These are phyloP conservation scores for Saccharomyces paradoxus DNA, from an alignment of 805 yeast species.

Conservation along the genomic window DNA sequence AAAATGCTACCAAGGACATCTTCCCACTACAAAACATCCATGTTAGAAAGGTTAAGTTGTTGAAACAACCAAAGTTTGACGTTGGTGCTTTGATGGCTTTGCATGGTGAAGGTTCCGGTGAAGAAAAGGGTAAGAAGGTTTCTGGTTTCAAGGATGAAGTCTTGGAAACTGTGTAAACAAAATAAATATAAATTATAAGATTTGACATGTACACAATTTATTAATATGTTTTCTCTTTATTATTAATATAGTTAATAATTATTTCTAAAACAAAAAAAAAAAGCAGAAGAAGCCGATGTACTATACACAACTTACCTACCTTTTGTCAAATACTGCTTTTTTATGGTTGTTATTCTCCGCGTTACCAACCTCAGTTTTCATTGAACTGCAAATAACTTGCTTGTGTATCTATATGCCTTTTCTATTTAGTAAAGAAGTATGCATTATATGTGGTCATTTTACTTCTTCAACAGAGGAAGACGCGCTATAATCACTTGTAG, in stretches of 20 bases:
- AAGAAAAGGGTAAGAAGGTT: constrained; percentile 95
- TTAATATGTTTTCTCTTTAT: constrained; percentile 1
- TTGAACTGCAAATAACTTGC: not conserved
- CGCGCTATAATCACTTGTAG: not conserved
- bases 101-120: constrained; percentile 89
- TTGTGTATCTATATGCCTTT: not conserved
- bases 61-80: constrained; percentile 97
- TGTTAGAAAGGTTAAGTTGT: constrained; percentile 96
- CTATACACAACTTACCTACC: too few relatives aligned
- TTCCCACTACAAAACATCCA: constrained; percentile 97
- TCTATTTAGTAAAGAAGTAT: not conserved
- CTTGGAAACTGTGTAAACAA: constrained; percentile 82
- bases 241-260: not conserved
- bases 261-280: not conserved
- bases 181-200: constrained; percentile 3
- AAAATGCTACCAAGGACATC: constrained; percentile 88
- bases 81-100: constrained; percentile 90
- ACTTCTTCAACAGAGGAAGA: not conserved
- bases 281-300: not conserved
- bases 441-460: not conserved
- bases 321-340: not conserved
- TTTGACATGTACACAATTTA: constrained; percentile 7
- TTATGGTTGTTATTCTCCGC: not conserved
- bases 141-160: constrained; percentile 95
- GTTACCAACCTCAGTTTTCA: not conserved